Conservation (phyloP, 129 eudicot species). For the Tagetes erecta region DNA sequence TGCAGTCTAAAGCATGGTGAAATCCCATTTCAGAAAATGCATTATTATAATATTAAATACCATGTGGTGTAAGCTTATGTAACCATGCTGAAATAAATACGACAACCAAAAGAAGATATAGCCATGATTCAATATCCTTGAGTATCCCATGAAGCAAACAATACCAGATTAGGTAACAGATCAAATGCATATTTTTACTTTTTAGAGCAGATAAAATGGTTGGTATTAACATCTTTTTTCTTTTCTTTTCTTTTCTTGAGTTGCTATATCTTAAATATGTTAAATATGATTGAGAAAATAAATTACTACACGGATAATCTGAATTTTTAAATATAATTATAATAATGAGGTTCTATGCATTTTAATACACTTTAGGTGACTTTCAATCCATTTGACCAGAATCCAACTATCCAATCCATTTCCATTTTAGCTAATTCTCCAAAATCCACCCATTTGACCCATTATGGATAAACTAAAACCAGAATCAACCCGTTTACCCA, state of each 20-base stretch:
- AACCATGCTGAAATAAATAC: background rate
- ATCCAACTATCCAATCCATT: background rate
- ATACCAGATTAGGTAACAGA: background rate
- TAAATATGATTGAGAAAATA: background rate
- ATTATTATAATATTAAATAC: background rate
- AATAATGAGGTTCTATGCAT: background rate
- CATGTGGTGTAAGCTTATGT: background rate
- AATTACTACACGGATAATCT: background rate
- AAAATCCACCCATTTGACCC: background rate
- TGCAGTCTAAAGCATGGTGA: constrained; percentile 1
- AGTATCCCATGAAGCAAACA: constrained; percentile 7
- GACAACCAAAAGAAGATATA: background rate
- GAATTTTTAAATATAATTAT: background rate
- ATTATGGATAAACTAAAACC: background rate
- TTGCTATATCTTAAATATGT: background rate
- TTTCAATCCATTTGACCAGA: background rate
- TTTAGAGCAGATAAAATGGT: background rate
- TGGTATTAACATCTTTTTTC: background rate
- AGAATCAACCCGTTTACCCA: background rate
- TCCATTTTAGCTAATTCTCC: constrained; percentile 2
- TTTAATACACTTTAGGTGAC: background rate
- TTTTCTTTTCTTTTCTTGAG: background rate
- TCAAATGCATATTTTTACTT: background rate
- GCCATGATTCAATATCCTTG: constrained; percentile 12
- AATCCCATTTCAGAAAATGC: background rate